Conservation (phyloP, 208 protist species). For the Trypanosoma mega region DNA sequence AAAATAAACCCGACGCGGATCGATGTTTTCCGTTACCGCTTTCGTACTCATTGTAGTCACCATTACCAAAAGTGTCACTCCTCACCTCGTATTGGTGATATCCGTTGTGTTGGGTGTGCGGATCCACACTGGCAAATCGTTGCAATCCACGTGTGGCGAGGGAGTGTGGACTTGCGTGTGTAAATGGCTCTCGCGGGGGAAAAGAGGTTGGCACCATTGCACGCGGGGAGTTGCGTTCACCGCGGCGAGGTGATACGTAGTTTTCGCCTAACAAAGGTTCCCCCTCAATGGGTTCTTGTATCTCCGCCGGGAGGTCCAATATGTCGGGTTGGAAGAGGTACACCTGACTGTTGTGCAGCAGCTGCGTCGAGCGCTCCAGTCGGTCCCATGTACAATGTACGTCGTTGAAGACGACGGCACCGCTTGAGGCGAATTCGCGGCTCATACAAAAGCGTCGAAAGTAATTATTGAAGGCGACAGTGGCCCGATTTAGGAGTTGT, state of each 20-base stretch:
- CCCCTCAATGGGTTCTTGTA: constrained; percentile 44
- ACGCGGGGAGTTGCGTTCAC: constrained; percentile 6
- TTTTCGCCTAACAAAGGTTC: constrained; percentile 11
- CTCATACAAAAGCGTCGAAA: constrained; percentile 8
- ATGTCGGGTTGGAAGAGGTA: constrained; percentile 67
- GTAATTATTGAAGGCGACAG: constrained; percentile 40
- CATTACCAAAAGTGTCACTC: neutral
- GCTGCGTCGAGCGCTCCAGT: constrained; percentile 44
- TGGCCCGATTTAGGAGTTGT: constrained; percentile 24
- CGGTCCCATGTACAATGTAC: constrained; percentile 44
- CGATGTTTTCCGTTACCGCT: no score
- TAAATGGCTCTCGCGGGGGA: constrained; percentile 1
- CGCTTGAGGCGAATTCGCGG: constrained; percentile 16
- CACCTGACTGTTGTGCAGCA: constrained; percentile 58
- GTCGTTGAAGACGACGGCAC: constrained; percentile 56
- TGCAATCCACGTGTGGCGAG: constrained; percentile 1
- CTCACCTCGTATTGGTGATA: neutral
- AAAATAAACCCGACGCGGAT: no score
- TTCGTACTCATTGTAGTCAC: neutral
- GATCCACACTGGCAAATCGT: no score
- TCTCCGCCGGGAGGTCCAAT: constrained; percentile 37
- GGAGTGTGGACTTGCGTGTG: constrained; percentile 7
- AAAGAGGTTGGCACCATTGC: constrained; percentile 3
- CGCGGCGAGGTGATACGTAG: constrained; percentile 2
- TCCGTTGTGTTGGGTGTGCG: no score